Base-by-base conservation (phyloP, 2,329 filamentous ascomycete genomes). In the Periconia macrospinosa region DNA sequence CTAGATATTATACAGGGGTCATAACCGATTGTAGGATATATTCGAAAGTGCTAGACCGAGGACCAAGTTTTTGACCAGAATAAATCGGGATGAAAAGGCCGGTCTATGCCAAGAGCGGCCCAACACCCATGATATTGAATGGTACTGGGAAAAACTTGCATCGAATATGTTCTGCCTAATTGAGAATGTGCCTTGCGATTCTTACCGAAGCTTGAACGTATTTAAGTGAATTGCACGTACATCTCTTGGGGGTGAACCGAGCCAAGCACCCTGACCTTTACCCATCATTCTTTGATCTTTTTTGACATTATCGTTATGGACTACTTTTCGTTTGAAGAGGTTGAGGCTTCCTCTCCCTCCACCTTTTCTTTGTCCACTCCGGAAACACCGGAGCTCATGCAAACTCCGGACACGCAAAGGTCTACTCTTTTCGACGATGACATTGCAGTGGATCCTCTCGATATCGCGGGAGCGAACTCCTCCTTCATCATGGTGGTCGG, bases 401-500 rank as follows among this genome's bases (percentile, higher is more conserved):
- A 72, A 51, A 80, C 78, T n/a, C 79, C 78, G 20, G 73, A 69
- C 47, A 80, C 78, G 30, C 72, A 78, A 50, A 70, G 66, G 41
- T 79, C 76, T 23, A 66, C 76, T 27, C 63, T 80, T 44, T 80
- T 79, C 58, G 76, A 79, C 75, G 76, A 79, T 74, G 74, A 77
- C 60, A 68, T 76, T 42, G 60, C 74, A 6, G 72, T 75, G 19
- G 75, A 78, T 49, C 66, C 78, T 53, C 63, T 79, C 45, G 71
- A 72, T 50, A 71, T 75, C 56, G 64, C 70, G 41, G 70, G 70
- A 33, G 57, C 66, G 18, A 56, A 56, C 27, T 68, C 77, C 46
- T 67, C 72, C 33, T 78, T 79, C 59, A 79, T 76, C 44, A 73
- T 83, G 61, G 81, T 84, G 27, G 78, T 81, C 37, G 81, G 81